These are phyloP conservation scores for Striga hermonthica DNA, from an alignment of 305 asterid genomes.

Conservation along the genomic window DNA sequence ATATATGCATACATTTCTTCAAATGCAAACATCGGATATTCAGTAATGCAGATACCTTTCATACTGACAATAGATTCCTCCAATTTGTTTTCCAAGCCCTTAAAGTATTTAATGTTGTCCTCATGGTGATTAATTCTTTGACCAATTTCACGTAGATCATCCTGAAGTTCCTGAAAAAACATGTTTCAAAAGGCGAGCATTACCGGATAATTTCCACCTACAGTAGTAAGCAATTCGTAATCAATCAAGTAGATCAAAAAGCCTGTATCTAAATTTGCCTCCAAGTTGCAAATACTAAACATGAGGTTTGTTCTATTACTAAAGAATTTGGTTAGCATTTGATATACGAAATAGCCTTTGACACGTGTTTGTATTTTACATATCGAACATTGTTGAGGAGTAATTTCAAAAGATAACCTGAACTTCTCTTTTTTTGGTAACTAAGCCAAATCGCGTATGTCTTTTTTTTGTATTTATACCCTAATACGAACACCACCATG, in stretches of 20 bases:
- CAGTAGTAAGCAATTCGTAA: not conserved
- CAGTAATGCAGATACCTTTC: constrained; percentile 44
- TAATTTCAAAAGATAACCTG: not conserved
- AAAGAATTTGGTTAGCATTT: not conserved
- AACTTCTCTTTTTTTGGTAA: too few species aligned
- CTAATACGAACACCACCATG: not conserved
- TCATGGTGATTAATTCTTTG: constrained; percentile 57
- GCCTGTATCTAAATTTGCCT: not conserved
- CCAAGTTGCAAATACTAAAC: constrained; percentile 1
- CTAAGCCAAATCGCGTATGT: not conserved
- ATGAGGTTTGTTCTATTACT: not conserved
- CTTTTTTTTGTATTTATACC: not conserved
- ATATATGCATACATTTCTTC: constrained; percentile 21
- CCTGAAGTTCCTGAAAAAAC: constrained; percentile 55
- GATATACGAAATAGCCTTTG: not conserved
- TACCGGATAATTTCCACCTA: not conserved
- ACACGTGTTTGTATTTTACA: not conserved
- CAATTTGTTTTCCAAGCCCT: constrained; percentile 39
- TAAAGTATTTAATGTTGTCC: constrained; percentile 50
- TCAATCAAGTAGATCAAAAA: constrained; percentile 4
- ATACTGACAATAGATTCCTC: constrained; percentile 48
- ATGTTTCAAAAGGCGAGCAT: constrained; percentile 4
- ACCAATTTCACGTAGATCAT: constrained; percentile 50
- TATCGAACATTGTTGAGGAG: not conserved
- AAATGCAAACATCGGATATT: not conserved